A percentile compares a stretch with the other conserved stretches of the same genome.
Conservation (phyloP, 352 stramenopile genomes). For the Pythium plurisporium region DNA sequence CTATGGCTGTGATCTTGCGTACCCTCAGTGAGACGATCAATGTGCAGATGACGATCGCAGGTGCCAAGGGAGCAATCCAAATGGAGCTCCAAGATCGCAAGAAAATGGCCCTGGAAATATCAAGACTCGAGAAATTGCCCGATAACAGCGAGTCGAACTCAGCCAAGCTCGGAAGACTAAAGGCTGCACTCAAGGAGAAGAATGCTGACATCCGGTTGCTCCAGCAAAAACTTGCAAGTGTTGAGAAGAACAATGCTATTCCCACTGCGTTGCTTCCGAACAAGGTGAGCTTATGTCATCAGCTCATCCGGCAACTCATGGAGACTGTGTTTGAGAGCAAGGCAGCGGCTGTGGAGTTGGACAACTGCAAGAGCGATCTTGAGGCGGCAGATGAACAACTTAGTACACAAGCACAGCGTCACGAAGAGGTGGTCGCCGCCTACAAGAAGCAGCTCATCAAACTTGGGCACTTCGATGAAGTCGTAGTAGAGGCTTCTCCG, state of each 20-base stretch:
- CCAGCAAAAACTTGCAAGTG: constrained; percentile 51
- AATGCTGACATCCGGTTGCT: constrained; percentile 53
- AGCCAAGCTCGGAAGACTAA: constrained; percentile 29
- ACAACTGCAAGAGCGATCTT: constrained; percentile 32
- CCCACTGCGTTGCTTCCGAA: constrained; percentile 40
- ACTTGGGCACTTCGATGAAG: constrained; percentile 12
- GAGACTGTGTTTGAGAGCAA: constrained; percentile 39
- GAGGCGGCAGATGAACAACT: constrained; percentile 29
- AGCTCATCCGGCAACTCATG: constrained; percentile 48
- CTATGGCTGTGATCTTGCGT: constrained; percentile 28
- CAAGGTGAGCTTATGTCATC: constrained; percentile 37
- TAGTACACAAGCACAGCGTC: constrained; percentile 19
- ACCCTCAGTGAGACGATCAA: constrained; percentile 36
- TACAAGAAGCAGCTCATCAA: constrained; percentile 28
- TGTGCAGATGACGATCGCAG: constrained; percentile 43
- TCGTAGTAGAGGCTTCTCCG: background rate
- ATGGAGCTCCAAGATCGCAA: constrained; percentile 53
- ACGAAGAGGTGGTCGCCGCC: constrained; percentile 19
- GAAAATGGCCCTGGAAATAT: constrained; percentile 38
- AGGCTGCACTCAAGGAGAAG: constrained; percentile 37
- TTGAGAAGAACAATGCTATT: constrained; percentile 45
- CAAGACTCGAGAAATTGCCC: constrained; percentile 15
- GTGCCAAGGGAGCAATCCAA: constrained; percentile 45
- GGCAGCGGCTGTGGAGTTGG: constrained; percentile 29
- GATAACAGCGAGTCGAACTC: background rate